These are phyloP conservation scores for Claviceps monticola DNA, from an alignment of 2,329 filamentous ascomycete genomes.

Conservation along the genomic window DNA sequence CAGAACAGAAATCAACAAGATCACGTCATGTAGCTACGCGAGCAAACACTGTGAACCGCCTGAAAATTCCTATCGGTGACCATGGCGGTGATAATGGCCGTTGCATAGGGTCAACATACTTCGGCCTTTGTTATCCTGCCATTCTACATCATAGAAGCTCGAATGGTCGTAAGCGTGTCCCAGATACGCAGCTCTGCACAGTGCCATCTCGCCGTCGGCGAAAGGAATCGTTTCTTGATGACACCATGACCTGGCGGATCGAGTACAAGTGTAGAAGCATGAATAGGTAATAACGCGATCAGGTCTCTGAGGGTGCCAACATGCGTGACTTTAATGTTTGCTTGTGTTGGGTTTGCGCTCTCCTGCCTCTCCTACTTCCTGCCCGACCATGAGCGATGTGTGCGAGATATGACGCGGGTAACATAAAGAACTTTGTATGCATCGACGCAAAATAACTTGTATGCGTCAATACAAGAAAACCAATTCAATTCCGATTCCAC, in stretches of 20 bases:
- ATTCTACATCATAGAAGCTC: no score
- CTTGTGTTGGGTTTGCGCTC: neutral
- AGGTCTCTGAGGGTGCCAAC: constrained; percentile 18
- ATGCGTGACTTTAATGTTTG: neutral
- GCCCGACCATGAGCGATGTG: neutral
- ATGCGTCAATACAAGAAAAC: neutral
- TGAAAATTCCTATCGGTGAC: neutral
- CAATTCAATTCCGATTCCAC: constrained; percentile 1
- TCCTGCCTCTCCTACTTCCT: neutral
- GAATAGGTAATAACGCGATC: constrained; percentile 31
- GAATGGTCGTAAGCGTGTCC: no score
- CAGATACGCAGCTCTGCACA: no score
- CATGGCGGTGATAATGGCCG: neutral
- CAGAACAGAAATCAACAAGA: neutral
- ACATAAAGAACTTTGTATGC: neutral
- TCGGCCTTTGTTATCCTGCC: neutral
- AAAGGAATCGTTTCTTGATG: constrained; percentile 17
- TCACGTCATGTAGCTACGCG: neutral
- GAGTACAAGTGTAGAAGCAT: constrained; percentile 32
- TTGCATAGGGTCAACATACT: constrained; percentile 5
- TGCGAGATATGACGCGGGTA: neutral
- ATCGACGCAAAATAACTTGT: neutral
- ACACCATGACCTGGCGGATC: constrained; percentile 42
- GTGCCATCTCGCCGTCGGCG: no score
- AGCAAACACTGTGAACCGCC: neutral